Evolutionary conservation across 2,329 filamentous ascomycete species (phyloP), one percentile per base, ranked within the genome.

Genomic region (Sclerotinia borealis): DNA sequence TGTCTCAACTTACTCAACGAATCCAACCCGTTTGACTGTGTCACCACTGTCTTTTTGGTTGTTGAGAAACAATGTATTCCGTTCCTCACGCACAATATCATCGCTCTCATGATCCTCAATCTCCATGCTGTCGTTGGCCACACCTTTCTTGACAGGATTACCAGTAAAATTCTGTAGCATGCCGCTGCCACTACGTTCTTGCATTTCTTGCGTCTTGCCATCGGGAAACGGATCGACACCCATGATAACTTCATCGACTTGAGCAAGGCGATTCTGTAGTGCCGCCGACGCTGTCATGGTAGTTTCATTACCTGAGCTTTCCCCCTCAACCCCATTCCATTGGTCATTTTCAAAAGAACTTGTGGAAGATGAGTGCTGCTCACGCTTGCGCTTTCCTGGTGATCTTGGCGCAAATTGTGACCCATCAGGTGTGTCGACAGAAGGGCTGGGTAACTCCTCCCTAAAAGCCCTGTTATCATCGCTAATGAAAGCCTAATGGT

Each of bases 391-490:
- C 61, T 73, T 72, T 37, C 68, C 67, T 41, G 71, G 69, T 7
- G 65, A 66, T 41, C 31, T 67, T 43, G 64, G 50, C 3, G 50
- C 36, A 3, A 41, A 36, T 8, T 48, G 25, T 45, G 45, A 52
- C 19, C 56, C 63, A 50, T 67, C 55, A 10, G 51, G 39, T 36
- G 64, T 54, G 43, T 66, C 65, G 29, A 60, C 62, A 31, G 50
- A 52, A 19, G 61, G 43, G 27, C 54, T 45, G n/a, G 54, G n/a
- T 19, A 84, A 74, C 67, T 85, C 83, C 56, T 79, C 76, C 22
- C 77, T 76, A 71, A 85, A 85, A 2, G 76, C 75, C 63, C 78
- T 78, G 66, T 85, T 85, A 58, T 85, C 83, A 43, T 76, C 76
- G 45, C 76, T 77, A 6, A 81, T 75, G 69, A 85, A 85, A 37